Conservation (phyloP, 2,329 filamentous ascomycete species). For the Hypoxylon sp. region DNA sequence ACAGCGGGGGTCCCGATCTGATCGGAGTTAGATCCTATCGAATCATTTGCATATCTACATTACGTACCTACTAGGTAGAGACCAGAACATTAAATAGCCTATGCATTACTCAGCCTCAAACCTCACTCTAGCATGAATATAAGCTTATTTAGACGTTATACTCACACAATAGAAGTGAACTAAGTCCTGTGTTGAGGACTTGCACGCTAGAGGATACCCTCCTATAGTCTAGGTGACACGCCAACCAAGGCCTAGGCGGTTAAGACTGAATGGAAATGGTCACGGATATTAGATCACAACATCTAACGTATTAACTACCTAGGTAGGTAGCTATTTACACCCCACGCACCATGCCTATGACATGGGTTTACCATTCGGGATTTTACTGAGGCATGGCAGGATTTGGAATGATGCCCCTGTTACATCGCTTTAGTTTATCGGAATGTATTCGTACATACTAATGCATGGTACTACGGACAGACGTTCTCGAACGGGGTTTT, state of each 20-base stretch:
- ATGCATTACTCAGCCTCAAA: slow-evolving; percentile 16
- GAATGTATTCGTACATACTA: not conserved
- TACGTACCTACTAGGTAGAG: not conserved
- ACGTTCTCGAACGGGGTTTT: not conserved
- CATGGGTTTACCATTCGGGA: not conserved
- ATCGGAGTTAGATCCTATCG: slow-evolving; percentile 4
- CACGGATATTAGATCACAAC: not conserved
- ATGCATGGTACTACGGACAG: not conserved
- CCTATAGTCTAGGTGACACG: not conserved
- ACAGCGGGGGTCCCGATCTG: slow-evolving; percentile 1
- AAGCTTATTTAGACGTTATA: slow-evolving; percentile 17
- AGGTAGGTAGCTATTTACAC: not conserved
- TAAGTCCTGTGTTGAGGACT: not conserved
- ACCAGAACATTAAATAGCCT: not conserved
- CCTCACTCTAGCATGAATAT: not conserved
- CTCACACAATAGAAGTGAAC: not conserved
- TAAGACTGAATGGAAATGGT: not conserved
- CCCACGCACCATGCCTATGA: not conserved
- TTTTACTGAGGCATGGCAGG: not conserved
- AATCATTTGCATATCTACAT: not conserved
- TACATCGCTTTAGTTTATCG: not conserved
- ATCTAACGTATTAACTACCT: not conserved
- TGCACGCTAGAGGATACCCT: not conserved
- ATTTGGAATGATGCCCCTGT: not conserved
- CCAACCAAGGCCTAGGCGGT: not conserved